A percentile compares a stretch with the other conserved stretches of the same genome.
phyloP scores from a whole-genome alignment of 2,329 filamentous ascomycete genomes.

The Ilyonectria sp. region DNA sequence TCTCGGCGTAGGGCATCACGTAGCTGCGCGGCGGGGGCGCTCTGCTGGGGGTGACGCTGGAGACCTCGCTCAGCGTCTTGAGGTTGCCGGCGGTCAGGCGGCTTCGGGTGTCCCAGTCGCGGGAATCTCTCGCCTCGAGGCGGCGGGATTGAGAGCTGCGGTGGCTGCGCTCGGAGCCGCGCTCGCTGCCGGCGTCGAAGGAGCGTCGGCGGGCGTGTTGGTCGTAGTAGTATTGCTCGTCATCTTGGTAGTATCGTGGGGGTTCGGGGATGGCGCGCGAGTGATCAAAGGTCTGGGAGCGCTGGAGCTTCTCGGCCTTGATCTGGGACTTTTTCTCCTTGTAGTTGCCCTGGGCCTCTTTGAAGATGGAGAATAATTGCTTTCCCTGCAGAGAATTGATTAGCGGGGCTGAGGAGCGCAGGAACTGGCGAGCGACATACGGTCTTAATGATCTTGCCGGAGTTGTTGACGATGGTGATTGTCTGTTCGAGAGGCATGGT shows the following conservation, averaged over 20 bases:
- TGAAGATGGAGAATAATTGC: slow-evolving; percentile 91
- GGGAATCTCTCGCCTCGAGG: slow-evolving; percentile 38
- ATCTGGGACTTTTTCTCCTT: slow-evolving; percentile 89
- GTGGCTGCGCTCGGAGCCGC: slow-evolving; percentile 61
- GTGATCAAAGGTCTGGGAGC: slow-evolving; percentile 71
- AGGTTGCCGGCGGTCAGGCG: slow-evolving; percentile 68
- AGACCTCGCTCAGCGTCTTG: slow-evolving; percentile 67
- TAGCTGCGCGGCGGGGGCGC: slow-evolving; percentile 61
- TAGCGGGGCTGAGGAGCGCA: slow-evolving; percentile 18
- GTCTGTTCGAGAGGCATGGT: slow-evolving; percentile 74
- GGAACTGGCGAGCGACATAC: slow-evolving; percentile 65
- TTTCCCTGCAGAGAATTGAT: slow-evolving; percentile 76
- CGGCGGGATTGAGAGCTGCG: slow-evolving; percentile 54
- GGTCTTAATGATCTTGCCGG: slow-evolving; percentile 91
- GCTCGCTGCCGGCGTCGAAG: slow-evolving; percentile 52
- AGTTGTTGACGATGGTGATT: slow-evolving; percentile 91
- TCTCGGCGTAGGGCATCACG: slow-evolving; percentile 54
- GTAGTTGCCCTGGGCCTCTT: slow-evolving; percentile 91
- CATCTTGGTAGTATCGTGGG: slow-evolving; percentile 48
- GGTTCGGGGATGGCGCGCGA: slow-evolving; percentile 35
- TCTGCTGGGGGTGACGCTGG: slow-evolving; percentile 62
- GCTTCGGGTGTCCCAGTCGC: slow-evolving; percentile 47
- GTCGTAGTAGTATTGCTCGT: slow-evolving; percentile 52
- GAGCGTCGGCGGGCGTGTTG: slow-evolving; percentile 53
- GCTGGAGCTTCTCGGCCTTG: slow-evolving; percentile 75